Conservation (phyloP, 116 monocot genomes). For the Trichopus zeylanicus region DNA sequence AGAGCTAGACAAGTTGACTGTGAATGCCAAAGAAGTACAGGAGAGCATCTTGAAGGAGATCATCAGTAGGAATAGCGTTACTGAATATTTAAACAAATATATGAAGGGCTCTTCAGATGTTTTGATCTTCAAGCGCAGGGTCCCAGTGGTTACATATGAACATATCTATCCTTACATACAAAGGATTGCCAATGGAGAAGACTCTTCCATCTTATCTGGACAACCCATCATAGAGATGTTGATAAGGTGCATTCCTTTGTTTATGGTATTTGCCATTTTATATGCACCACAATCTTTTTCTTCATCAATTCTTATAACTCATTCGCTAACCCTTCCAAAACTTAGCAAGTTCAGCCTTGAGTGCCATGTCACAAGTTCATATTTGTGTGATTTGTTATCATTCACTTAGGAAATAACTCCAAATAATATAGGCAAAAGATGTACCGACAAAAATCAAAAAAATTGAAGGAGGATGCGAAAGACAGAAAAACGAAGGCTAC, state of each 20-base stretch:
- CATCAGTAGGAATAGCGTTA: slow-evolving; percentile 24
- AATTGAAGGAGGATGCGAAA: no score
- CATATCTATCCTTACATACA: slow-evolving; percentile 30
- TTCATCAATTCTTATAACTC: no score
- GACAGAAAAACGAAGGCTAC: no score
- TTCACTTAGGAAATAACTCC: no score
- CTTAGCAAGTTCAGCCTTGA: no score
- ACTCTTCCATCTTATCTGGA: slow-evolving; percentile 38
- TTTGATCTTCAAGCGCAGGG: slow-evolving; percentile 19
- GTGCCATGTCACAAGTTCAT: no score
- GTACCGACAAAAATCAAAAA: no score
- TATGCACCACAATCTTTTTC: no score
- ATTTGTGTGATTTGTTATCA: no score
- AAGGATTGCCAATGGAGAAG: slow-evolving; percentile 41
- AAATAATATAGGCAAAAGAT: no score
- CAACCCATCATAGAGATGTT: slow-evolving; percentile 33
- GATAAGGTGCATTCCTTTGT: slow-evolving; percentile 20
- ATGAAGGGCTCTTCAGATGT: slow-evolving; percentile 32
- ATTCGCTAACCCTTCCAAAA: no score
- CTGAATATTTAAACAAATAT: slow-evolving; percentile 37
- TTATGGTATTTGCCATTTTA: no score
- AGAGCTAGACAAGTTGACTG: slow-evolving; percentile 35
- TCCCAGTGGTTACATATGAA: slow-evolving; percentile 37
- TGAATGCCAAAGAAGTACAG: slow-evolving; percentile 36
- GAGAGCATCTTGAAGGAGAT: slow-evolving; percentile 32